These are phyloP conservation scores for Fraxinus velutina DNA, from an alignment of 305 asterid species.

Conservation along the genomic window DNA sequence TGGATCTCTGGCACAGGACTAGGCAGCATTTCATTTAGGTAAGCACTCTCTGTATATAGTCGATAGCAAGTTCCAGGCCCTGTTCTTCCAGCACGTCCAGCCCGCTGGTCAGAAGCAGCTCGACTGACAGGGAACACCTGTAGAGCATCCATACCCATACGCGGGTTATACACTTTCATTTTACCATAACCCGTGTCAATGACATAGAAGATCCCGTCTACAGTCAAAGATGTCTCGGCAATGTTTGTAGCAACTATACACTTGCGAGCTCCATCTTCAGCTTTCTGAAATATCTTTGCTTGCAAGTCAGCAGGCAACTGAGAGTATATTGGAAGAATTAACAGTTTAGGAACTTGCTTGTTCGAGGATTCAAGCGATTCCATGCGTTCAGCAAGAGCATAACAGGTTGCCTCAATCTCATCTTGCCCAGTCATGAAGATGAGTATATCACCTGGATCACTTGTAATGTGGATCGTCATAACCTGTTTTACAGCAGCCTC, in stretches of 20 bases:
- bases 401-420: slow-evolving; percentile 95
- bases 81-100: slow-evolving; percentile 99
- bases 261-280: slow-evolving; percentile 93
- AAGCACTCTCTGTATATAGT: slow-evolving; percentile 78
- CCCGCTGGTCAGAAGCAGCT: slow-evolving; percentile 96
- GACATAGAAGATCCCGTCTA: slow-evolving; percentile 88
- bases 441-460: slow-evolving; percentile 93
- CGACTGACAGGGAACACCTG: slow-evolving; percentile 95
- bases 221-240: slow-evolving; percentile 97
- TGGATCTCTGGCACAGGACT: slow-evolving; percentile 97
- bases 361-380: slow-evolving; percentile 68
- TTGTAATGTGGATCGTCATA: slow-evolving; percentile 84
- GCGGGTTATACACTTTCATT: slow-evolving; percentile 92
- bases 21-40: slow-evolving; percentile 79
- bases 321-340: slow-evolving; percentile 94
- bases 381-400: slow-evolving; percentile 88
- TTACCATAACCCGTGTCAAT: slow-evolving; percentile 89
- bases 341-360: slow-evolving; percentile 76
- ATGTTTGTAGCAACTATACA: slow-evolving; percentile 96
- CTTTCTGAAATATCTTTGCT: slow-evolving; percentile 88
- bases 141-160: slow-evolving; percentile 99
- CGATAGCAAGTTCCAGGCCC: slow-evolving; percentile 99
- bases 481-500: slow-evolving; percentile 97
- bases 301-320: slow-evolving; percentile 98
- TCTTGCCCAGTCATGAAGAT: slow-evolving; percentile 99